phyloP scores from a whole-genome alignment of 2,329 filamentous ascomycete species.

The Aureobasidium sp. region DNA sequence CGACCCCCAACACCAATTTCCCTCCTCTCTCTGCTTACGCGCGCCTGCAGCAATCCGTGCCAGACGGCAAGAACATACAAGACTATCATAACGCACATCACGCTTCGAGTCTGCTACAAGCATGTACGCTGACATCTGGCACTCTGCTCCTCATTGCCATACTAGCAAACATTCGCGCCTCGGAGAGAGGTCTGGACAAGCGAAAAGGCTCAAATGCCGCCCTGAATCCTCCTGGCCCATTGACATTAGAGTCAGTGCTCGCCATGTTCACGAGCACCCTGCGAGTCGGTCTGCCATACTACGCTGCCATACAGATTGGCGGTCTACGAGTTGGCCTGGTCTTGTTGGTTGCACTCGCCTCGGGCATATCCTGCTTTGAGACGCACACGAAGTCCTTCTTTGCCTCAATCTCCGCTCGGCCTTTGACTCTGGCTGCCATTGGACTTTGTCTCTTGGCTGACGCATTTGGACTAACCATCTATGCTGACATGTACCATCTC shows the following conservation, averaged over 20 bases:
- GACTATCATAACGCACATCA: background rate
- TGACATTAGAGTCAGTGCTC: background rate
- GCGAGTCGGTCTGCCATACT: conserved; percentile 44
- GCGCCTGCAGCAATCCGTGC: conserved; percentile 24
- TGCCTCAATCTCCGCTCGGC: conserved; percentile 29
- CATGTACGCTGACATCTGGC: conserved; percentile 40
- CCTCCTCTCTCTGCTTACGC: conserved; percentile 27
- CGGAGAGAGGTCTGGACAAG: conserved; percentile 25
- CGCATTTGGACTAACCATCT: conserved; percentile 26
- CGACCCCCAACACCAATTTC: conserved; percentile 23
- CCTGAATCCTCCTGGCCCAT: background rate
- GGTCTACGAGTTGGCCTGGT: conserved; percentile 48
- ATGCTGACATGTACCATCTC: conserved; percentile 25
- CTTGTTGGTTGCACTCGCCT: conserved; percentile 41
- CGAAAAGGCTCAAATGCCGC: conserved; percentile 24
- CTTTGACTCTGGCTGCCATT: conserved; percentile 31
- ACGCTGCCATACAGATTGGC: conserved; percentile 49
- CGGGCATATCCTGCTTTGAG: conserved; percentile 35
- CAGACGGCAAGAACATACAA: conserved; percentile 18
- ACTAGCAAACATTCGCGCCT: conserved; percentile 29
- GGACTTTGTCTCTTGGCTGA: conserved; percentile 31
- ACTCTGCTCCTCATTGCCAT: conserved; percentile 41
- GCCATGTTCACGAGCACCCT: conserved; percentile 16
- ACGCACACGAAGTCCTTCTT: conserved; percentile 11
- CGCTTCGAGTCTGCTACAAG: conserved; percentile 33